Evolutionary conservation across 2,329 filamentous ascomycete genomes (phyloP).

Genomic region (Tolypocladium tropicale): DNA sequence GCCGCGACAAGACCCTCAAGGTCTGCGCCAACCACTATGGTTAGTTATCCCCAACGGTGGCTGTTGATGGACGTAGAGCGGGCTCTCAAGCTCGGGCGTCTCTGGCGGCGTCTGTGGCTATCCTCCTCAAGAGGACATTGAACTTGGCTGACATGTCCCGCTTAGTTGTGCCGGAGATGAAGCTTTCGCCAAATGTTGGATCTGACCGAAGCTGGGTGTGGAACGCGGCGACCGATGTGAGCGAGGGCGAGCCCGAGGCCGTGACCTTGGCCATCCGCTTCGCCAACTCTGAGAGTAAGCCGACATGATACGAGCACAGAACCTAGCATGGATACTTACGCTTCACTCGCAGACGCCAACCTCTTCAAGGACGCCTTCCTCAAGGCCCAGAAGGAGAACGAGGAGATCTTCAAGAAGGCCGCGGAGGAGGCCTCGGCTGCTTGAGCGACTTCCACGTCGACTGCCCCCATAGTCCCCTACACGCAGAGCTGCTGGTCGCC

Average conservation of each 20-base stretch:
- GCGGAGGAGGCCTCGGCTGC: slow-evolving; percentile 15
- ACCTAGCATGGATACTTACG: neutral
- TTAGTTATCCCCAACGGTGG: slow-evolving; percentile 38
- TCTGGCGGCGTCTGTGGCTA: too few species aligned
- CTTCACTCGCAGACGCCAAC: slow-evolving; percentile 66
- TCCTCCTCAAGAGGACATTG: too few species aligned
- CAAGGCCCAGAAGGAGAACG: slow-evolving; percentile 94
- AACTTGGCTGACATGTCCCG: neutral
- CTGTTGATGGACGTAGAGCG: neutral
- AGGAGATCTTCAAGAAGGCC: slow-evolving; percentile 61
- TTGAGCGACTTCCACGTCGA: slow-evolving; percentile 7
- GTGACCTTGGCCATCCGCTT: slow-evolving; percentile 95
- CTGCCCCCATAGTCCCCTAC: neutral
- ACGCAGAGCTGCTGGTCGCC: slow-evolving; percentile 1
- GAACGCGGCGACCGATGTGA: slow-evolving; percentile 96
- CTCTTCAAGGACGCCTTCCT: slow-evolving; percentile 96
- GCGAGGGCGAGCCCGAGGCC: slow-evolving; percentile 93
- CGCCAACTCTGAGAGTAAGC: slow-evolving; percentile 91
- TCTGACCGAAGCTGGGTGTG: slow-evolving; percentile 99
- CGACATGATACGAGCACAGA: neutral
- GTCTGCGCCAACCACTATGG: slow-evolving; percentile 99
- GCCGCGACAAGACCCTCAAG: slow-evolving; percentile 98
- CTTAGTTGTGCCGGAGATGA: slow-evolving; percentile 93
- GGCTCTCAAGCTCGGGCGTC: neutral
- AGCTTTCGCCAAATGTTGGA: slow-evolving; percentile 94